phyloP scores from a whole-genome alignment of 306 rosid species.

The Citrullus amarus region DNA sequence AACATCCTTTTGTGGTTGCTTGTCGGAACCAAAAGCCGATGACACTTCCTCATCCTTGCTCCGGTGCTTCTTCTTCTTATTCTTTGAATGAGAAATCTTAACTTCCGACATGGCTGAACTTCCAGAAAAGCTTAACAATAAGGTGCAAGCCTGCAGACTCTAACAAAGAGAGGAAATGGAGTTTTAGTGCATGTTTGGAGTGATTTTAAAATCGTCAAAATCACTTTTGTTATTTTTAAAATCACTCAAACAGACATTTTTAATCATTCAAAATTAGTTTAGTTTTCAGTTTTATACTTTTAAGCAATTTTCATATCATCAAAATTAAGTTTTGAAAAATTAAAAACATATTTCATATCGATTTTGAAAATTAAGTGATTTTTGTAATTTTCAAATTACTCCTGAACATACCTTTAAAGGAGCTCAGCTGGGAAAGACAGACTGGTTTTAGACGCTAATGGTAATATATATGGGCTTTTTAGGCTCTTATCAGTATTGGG shows the following conservation, averaged over 20 bases:
- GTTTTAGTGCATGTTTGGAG: neutral
- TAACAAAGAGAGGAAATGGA: neutral
- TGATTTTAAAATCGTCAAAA: no score
- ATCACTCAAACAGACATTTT: no score
- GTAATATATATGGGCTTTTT: neutral
- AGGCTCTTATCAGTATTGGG: neutral
- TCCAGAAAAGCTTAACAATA: neutral
- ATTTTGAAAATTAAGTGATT: no score
- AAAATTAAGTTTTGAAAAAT: no score
- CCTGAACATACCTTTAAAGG: no score
- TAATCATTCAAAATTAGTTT: no score
- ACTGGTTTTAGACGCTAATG: neutral
- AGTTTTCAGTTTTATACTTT: no score
- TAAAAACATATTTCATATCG: no score
- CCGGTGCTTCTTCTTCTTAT: slow-evolving; percentile 36
- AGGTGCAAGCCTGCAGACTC: neutral
- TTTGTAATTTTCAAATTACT: no score
- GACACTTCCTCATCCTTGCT: slow-evolving; percentile 7
- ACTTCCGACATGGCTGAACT: slow-evolving; percentile 24
- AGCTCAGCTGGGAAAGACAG: neutral
- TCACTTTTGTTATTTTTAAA: no score
- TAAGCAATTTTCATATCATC: no score
- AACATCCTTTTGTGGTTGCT: slow-evolving; percentile 13
- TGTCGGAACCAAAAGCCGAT: neutral
- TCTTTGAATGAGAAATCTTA: slow-evolving; percentile 32